Evolutionary conservation across 2,329 filamentous ascomycete species (phyloP), one percentile per base, ranked within the genome.

Genomic region (Macrophomina tecta): DNA sequence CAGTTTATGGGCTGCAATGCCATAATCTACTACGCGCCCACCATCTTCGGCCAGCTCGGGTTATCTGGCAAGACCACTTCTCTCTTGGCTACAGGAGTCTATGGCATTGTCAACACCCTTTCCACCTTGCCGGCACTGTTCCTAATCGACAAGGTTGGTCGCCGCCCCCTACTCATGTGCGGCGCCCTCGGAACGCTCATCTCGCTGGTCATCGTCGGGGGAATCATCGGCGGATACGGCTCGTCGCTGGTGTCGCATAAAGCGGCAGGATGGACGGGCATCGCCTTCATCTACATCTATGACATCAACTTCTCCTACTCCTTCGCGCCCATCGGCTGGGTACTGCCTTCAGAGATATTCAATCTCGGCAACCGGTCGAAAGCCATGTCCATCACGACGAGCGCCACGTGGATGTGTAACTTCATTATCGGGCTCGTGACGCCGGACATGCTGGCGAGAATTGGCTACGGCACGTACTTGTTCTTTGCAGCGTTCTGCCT

Each of bases 321-420:
- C 0, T 93, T 91, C 90, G 91, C 91, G 5, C 91, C 91, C 0
- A 89, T 91, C 45, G 86, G 85, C 4, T 93, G 91, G 91, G 90
- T 78, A 16, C 75, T 78, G 12, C 78, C 78, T 30, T 78, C 79
- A 36, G 70, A 73, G 28, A 69, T 81, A 66, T 82, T 80, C 75
- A 78, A 79, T 6, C 75, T 81, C 65, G 82, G 82, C 67, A 81
- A 83, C 64, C 79, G 82, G 55, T 78, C 80, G 42, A 83, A 83
- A 73, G 82, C 81, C 42, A 73, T 81, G 55, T 77, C 76, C 12
- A 83, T 86, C 76, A 86, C 85, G 5, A 86, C 84, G 0, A 84
- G 84, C 1, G 80, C 82, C 45, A 87, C 87, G 7, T 87, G 85
- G 84, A 79, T 85, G 4, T 86, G 85, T 73, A 89, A 90, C 73